Percentiles rank a stretch among this genome's conserved stretches.
Evolutionary conservation across 805 yeast species (phyloP).

Genomic region (Vanderwaltozyma polyspora): DNA sequence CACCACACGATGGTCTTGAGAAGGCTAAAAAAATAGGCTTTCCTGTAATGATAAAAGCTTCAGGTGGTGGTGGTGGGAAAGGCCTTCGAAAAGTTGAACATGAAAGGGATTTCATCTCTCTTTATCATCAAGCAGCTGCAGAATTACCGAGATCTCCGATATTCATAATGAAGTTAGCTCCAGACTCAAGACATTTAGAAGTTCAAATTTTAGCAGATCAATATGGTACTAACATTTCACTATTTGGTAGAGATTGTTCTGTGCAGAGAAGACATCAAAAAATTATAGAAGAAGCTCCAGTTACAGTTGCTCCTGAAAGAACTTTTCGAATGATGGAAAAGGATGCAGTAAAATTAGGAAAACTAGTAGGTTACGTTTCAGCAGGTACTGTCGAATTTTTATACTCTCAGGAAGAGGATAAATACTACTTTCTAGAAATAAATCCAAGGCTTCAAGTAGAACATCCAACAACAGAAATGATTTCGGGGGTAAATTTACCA

Average conservation of each 20-base stretch:
- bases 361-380: conserved; percentile 93
- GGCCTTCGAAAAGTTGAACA: conserved; percentile 94
- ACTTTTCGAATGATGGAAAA: conserved; percentile 89
- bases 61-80: conserved; percentile 99
- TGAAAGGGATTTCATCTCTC: conserved; percentile 63
- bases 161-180: conserved; percentile 94
- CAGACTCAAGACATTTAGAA: conserved; percentile 94
- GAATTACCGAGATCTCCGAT: conserved; percentile 99
- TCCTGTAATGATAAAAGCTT: conserved; percentile 98
- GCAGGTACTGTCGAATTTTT: conserved; percentile 99
- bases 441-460: conserved; percentile 99
- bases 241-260: conserved; percentile 98
- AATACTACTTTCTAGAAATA: conserved; percentile 90
- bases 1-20: conserved; percentile 79
- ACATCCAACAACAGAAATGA: conserved; percentile 99
- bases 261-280: conserved; percentile 99
- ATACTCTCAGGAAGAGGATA: conserved; percentile 87
- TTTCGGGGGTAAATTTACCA: conserved; percentile 93
- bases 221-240: conserved; percentile 92
- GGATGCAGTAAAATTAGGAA: conserved; percentile 96
- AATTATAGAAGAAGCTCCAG: conserved; percentile 98
- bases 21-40: conserved; percentile 86
- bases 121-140: conserved; percentile 88
- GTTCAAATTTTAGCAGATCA: conserved; percentile 97
- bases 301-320: conserved; percentile 77